These are phyloP conservation scores for Cryptococcus sp. DNA, from an alignment of 1,284 basidiomycete species.

Conservation along the genomic window DNA sequence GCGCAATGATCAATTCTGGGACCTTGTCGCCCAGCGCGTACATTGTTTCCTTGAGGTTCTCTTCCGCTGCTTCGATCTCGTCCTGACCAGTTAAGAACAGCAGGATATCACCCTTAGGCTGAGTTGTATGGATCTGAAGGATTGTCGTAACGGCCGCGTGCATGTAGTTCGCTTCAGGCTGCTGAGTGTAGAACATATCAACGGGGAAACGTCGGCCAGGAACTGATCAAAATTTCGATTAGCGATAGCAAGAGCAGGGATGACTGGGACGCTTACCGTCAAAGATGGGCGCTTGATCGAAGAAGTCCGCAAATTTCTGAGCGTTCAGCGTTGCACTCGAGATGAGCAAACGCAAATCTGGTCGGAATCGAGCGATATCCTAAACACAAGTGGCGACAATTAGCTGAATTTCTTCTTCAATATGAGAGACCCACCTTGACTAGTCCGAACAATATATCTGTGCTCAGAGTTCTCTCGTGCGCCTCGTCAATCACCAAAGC, in stretches of 20 bases:
- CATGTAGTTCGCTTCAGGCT: slow-evolving; percentile 96
- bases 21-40: slow-evolving; percentile 95
- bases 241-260: not conserved
- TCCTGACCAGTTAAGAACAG: slow-evolving; percentile 99
- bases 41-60: slow-evolving; percentile 93
- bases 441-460: slow-evolving; percentile 93
- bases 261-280: slow-evolving; percentile 62
- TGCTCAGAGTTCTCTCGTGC: slow-evolving; percentile 91
- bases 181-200: slow-evolving; percentile 97
- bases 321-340: slow-evolving; percentile 97
- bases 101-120: slow-evolving; percentile 96
- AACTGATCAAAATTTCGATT: slow-evolving; percentile 58
- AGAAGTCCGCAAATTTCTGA: slow-evolving; percentile 94
- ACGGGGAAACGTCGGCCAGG: slow-evolving; percentile 97
- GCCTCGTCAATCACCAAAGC: slow-evolving; percentile 96
- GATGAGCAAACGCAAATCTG: slow-evolving; percentile 85
- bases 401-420: not conserved
- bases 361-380: slow-evolving; percentile 96
- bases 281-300: slow-evolving; percentile 90
- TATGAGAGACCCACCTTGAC: slow-evolving; percentile 73
- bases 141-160: slow-evolving; percentile 98
- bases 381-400: slow-evolving; percentile 45
- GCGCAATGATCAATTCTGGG: slow-evolving; percentile 89
- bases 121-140: slow-evolving; percentile 98
- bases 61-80: slow-evolving; percentile 95